phyloP scores from a whole-genome alignment of 2,329 filamentous ascomycete species.

The Paramyrothecium sp. region DNA sequence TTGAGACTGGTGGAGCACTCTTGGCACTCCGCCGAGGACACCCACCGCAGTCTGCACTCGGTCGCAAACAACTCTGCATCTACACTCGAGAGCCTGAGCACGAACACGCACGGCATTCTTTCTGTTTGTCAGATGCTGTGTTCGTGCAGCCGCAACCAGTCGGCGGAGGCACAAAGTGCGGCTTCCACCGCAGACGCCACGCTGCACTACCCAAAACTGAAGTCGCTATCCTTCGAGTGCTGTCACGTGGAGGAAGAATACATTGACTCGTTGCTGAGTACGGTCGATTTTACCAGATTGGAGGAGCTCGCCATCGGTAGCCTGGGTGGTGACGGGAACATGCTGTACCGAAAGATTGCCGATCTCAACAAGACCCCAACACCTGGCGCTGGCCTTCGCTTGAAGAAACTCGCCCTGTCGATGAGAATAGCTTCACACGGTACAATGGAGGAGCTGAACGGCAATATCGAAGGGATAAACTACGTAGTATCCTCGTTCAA shows the following conservation, averaged over 20 bases:
- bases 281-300: slow-evolving; percentile 11
- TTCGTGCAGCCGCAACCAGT: no score
- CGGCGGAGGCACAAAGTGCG: background rate
- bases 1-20: slow-evolving; percentile 2
- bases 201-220: slow-evolving; percentile 3
- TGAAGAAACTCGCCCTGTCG: slow-evolving; percentile 4
- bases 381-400: background rate
- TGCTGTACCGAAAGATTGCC: background rate
- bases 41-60: background rate
- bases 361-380: background rate
- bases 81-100: slow-evolving; percentile 8
- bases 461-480: background rate
- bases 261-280: background rate
- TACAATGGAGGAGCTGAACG: background rate
- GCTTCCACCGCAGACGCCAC: background rate
- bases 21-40: background rate
- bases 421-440: background rate
- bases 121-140: no score
- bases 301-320: slow-evolving; percentile 3
- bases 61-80: slow-evolving; percentile 13
- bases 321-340: background rate
- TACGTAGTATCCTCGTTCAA: slow-evolving; percentile 14
- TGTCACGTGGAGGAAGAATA: background rate
- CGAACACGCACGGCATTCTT: background rate
- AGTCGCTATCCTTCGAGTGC: slow-evolving; percentile 7